Percentiles rank a stretch among this genome's conserved stretches.
Evolutionary conservation across 805 yeast species (phyloP).

Genomic region (Wickerhamomyces silvicola): DNA sequence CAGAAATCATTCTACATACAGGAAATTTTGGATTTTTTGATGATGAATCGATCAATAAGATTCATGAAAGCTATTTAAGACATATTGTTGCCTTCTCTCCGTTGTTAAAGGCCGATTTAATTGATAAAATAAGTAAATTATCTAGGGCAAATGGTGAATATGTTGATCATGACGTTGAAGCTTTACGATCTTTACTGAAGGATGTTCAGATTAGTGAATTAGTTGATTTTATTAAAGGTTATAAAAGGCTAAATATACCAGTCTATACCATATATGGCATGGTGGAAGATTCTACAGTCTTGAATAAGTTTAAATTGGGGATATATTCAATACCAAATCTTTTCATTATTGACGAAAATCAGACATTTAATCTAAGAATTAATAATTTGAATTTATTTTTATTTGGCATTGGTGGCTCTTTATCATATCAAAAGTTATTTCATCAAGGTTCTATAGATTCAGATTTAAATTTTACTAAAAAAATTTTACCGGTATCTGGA

Average conservation of each 20-base stretch:
- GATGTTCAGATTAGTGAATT: constrained; percentile 45
- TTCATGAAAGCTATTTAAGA: constrained; percentile 51
- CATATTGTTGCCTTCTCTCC: constrained; percentile 66
- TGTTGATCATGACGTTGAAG: constrained; percentile 30
- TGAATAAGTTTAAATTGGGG: constrained; percentile 55
- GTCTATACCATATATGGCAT: constrained; percentile 77
- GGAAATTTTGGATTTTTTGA: constrained; percentile 82
- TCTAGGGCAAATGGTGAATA: constrained; percentile 38
- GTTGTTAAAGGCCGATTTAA: constrained; percentile 40
- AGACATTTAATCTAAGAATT: constrained; percentile 33
- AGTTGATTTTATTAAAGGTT: constrained; percentile 40
- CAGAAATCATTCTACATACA: constrained; percentile 55
- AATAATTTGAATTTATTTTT: constrained; percentile 44
- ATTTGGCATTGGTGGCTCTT: constrained; percentile 68
- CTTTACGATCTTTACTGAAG: constrained; percentile 27
- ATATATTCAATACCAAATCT: constrained; percentile 50
- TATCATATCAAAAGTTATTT: constrained; percentile 60
- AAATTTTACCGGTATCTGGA: constrained; percentile 46
- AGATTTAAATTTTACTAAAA: constrained; percentile 15
- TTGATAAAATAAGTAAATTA: constrained; percentile 46
- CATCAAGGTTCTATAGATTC: constrained; percentile 46
- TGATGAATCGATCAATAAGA: constrained; percentile 43
- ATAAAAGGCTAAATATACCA: constrained; percentile 42
- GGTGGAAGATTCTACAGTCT: constrained; percentile 64
- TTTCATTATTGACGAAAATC: constrained; percentile 53